Base-by-base conservation (phyloP, 345 rosid species). In the Brassica carinata region DNA sequence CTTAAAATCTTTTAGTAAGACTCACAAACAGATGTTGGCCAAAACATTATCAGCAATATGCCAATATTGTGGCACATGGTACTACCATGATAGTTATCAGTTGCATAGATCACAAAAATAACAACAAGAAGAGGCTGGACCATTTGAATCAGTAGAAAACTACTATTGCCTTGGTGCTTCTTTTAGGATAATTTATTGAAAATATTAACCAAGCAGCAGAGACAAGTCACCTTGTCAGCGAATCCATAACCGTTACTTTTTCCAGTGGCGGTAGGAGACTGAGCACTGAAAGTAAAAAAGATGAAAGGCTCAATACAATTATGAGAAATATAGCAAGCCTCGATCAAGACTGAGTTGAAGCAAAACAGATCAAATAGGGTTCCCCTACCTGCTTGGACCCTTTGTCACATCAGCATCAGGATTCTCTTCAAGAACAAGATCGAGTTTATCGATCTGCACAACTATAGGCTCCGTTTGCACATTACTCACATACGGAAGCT, bases 371-470 rank as follows among this genome's bases (percentile, higher is more conserved):
- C 7, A 11, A 62, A 69, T n/a, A 57, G 23, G 67, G 14, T 45
- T 23, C 3, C 26, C 69, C 55, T 79, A 96, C 99, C 97, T 90
- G 88, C 83, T 85, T 59, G 91, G 36, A 71, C 83, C 88, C 82
- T 80, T 87, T 73, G 85, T 74, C n/a, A 84, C 86, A 82, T 89
- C 94, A 48, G 70, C 82, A 77, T 94, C 94, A 6, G 81, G 84
- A 73, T 96, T 96, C 85, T 94, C 99, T 90, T 96, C 95, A 79
- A 96, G 84, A 87, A 96, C 99, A 87, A 96, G 84, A 87, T 55
- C 26, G 10, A 55, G 97, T 87, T 83, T 89, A 90, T 94, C 97
- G 53, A 94, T 85, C 84, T 94, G 99, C 86, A 96, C 90, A 70
- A 94, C 86, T 45, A 96, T 83, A 2, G 99, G 97, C 76, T 96